Conservation (phyloP, 768 basidiomycete species). For the Russula foetens region DNA sequence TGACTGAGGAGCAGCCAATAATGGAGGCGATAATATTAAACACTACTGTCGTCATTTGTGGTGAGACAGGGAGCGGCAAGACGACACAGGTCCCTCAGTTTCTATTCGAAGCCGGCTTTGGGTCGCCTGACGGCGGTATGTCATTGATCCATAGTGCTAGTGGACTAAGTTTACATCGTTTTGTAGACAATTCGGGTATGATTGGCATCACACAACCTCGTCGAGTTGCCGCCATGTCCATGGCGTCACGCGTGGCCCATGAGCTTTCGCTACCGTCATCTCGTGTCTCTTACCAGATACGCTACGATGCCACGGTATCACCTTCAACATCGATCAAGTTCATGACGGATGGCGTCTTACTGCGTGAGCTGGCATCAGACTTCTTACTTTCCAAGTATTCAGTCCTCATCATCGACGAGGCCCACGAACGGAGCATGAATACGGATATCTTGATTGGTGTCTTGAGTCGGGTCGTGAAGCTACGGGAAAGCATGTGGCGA, state of each 20-base stretch:
- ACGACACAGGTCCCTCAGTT: slow-evolving; percentile 98
- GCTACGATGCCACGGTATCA: slow-evolving; percentile 92
- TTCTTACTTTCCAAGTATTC: slow-evolving; percentile 93
- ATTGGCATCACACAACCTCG: slow-evolving; percentile 97
- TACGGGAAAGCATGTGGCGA: slow-evolving; percentile 87
- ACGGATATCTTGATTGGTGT: slow-evolving; percentile 97
- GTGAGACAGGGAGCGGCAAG: slow-evolving; percentile 98
- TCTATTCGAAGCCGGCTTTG: slow-evolving; percentile 95
- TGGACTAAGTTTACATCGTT: background rate
- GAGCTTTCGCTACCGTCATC: slow-evolving; percentile 82
- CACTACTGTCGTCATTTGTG: slow-evolving; percentile 78
- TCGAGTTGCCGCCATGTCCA: slow-evolving; percentile 94
- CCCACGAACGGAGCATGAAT: slow-evolving; percentile 96
- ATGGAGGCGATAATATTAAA: slow-evolving; percentile 88
- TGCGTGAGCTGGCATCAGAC: slow-evolving; percentile 87
- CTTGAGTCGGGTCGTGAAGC: slow-evolving; percentile 83
- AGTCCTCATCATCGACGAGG: slow-evolving; percentile 94
- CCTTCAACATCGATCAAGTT: slow-evolving; percentile 92
- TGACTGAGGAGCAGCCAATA: slow-evolving; percentile 88
- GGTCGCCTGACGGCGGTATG: slow-evolving; percentile 71
- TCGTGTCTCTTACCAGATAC: slow-evolving; percentile 91
- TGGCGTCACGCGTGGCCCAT: slow-evolving; percentile 87
- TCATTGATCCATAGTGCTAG: background rate
- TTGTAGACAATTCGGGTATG: slow-evolving; percentile 90
- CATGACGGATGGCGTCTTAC: slow-evolving; percentile 97